Evolutionary conservation across 148 eudicot species (phyloP), one percentile per base, ranked within the genome.

Genomic region (Cornus suecica): DNA sequence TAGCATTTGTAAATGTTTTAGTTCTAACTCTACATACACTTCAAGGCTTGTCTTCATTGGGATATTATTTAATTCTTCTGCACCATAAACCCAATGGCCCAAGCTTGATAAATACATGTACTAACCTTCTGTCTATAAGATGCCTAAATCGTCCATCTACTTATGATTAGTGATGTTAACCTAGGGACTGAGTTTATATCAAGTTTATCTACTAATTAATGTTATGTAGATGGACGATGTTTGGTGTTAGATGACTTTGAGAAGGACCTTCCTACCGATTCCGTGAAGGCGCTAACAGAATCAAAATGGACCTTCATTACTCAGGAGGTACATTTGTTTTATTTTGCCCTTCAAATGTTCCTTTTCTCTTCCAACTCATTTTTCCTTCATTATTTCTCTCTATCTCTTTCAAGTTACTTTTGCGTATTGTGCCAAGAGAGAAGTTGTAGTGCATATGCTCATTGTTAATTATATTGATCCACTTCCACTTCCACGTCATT

Each of bases 151-250:
- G 8, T 58, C 1, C 25, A 18, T 22, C 24, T 51, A 37, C 18
- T 5, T 10, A 20, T 66, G 20, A 10, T 58, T 54, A 34, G 10
- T 63, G 70, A 65, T 45, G 10, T 71, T 52, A 58, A 13, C 2
- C 15, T 48, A 4, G 62, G 62, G 8, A 20, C 20, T 18, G 8
- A 58, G 24, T 58, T 16, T 4, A 51, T 10, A 58, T n/a, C 64
- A 30, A 9, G 45, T 65, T 56, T 58, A 29, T 37, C n/a, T 30
- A 22, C 56, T 41, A 28, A 22, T 51, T 45, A 25, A 65, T 70
- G 26, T 71, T n/a, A 51, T 80, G 73, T 85, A 96, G 99, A 91
- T 83, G 99, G 99, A 72, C 94, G 83, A 80, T 86, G 87, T 70
- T 81, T 93, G 80, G 66, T 63, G 64, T 65, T 90, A 74, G 83